A percentile compares a stretch with the other conserved stretches of the same genome.
phyloP scores from a whole-genome alignment of 495 filamentous ascomycete genomes.

The Neurospora sp. region DNA sequence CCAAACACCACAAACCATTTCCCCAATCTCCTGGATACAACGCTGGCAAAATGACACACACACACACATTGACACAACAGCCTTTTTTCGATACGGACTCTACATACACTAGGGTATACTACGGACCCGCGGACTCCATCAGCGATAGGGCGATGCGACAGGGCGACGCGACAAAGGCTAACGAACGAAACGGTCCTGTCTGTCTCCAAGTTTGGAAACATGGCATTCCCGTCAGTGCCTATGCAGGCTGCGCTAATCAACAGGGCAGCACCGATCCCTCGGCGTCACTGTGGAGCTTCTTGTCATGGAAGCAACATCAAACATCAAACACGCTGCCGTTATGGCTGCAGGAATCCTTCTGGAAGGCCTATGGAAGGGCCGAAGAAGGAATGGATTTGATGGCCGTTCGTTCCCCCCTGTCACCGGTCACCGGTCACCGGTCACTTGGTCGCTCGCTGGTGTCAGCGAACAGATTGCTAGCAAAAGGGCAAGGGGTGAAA shows the following conservation, averaged over 20 bases:
- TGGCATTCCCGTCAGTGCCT: neutral
- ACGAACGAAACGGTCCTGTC: neutral
- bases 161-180: neutral
- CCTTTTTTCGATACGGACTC: neutral
- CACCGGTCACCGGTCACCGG: neutral
- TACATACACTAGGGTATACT: neutral
- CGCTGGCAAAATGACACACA: neutral
- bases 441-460: too few relatives aligned
- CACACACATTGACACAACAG: neutral
- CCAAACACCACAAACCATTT: neutral
- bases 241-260: neutral
- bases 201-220: neutral
- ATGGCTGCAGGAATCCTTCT: neutral
- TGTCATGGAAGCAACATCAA: neutral
- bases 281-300: neutral
- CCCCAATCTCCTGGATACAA: neutral
- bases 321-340: neutral
- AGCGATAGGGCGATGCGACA: neutral
- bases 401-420: neutral
- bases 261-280: neutral
- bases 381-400: neutral
- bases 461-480: too few relatives aligned
- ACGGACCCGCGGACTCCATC: neutral
- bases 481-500: too few relatives aligned
- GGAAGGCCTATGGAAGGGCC: too few relatives aligned